Percentiles rank a stretch among this genome's conserved stretches.
Evolutionary conservation across 2,329 filamentous ascomycete genomes (phyloP).

Genomic region (Elsinoe arachidis): DNA sequence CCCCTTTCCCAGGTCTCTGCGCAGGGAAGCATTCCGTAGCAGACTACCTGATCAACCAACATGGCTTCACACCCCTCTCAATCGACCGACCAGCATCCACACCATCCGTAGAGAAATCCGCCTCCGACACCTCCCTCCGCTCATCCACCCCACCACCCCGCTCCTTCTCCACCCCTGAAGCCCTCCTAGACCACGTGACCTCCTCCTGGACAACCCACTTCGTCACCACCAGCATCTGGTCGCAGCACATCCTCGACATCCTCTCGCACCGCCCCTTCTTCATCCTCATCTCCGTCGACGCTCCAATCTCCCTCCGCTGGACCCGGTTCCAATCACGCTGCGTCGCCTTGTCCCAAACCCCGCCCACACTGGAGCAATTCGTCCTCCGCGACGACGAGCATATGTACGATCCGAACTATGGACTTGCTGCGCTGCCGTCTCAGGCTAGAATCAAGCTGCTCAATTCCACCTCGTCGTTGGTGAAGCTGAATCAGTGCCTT

Average conservation of each 20-base stretch:
- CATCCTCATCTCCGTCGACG: conserved; percentile 83
- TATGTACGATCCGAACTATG: conserved; percentile 55
- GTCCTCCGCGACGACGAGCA: conserved; percentile 61
- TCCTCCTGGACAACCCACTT: conserved; percentile 73
- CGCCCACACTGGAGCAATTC: conserved; percentile 51
- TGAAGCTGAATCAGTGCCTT: conserved; percentile 64
- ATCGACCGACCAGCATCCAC: conserved; percentile 39
- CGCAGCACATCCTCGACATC: conserved; percentile 62
- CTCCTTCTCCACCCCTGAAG: conserved; percentile 53
- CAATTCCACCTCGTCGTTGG: conserved; percentile 68
- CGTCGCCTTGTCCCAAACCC: conserved; percentile 36
- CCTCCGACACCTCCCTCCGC: conserved; percentile 28
- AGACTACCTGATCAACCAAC: conserved; percentile 73
- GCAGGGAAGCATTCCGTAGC: conserved; percentile 87
- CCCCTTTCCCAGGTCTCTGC: conserved; percentile 63
- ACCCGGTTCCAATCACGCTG: conserved; percentile 60
- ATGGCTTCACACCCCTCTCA: conserved; percentile 68
- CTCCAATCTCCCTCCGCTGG: conserved; percentile 78
- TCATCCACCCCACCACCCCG: conserved; percentile 22
- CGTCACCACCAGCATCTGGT: conserved; percentile 76
- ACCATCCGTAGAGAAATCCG: conserved; percentile 35
- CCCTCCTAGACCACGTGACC: conserved; percentile 77
- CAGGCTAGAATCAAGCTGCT: conserved; percentile 76
- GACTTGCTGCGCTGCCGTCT: conserved; percentile 68
- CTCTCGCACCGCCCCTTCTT: conserved; percentile 82